Evolutionary conservation across 192 early-diverging fungal genomes (phyloP), one percentile per base, ranked within the genome.

Genomic region (Backusella macrospora): DNA sequence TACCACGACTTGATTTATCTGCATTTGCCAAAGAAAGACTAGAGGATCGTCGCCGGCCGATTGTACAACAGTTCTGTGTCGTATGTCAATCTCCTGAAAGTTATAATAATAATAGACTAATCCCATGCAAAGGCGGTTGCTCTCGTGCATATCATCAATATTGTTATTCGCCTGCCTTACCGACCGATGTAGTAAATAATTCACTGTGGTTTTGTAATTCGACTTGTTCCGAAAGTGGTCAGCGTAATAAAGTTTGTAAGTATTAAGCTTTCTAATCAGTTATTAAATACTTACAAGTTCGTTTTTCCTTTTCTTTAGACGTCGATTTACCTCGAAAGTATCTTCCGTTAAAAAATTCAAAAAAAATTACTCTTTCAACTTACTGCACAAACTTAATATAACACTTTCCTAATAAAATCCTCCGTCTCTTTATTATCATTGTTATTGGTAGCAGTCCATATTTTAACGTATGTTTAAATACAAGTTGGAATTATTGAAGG

Each of bases 311-410:
- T 34, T 34, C 39, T 71, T 34, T 62, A 46, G 75, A 72, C 12
- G 75, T 76, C 3, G 75, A 76, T 45, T 67, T 76, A 26, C 75
- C 75, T 21, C 70, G 75, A 55, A 76, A 76, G 34, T 70, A 71
- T 34, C 64, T 76, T 70, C 75, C 75, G 52, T 59, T 59, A 59
- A 59, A 59, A 59, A 59, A 59, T 59, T 59, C 52, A 59, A 59
- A 59, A 59, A 43, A 59, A 59, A 59, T 52, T 52, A 52, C 49
- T 18, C 49, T 52, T 52, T 52, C 49, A 52, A 52, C 49, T 18
- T 52, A 52, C 18, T 52, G 49, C 18, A 52, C 48, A 52, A 18
- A 52, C 48, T 52, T 52, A 52, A 52, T 52, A 52, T 23, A 52
- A 3, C 49, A 52, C 9, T 52, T 52, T 52, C 16, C 1, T 18